phyloP scores from a whole-genome alignment of 2,329 filamentous ascomycete genomes.

The Aspergillus brunneoviolaceus region DNA sequence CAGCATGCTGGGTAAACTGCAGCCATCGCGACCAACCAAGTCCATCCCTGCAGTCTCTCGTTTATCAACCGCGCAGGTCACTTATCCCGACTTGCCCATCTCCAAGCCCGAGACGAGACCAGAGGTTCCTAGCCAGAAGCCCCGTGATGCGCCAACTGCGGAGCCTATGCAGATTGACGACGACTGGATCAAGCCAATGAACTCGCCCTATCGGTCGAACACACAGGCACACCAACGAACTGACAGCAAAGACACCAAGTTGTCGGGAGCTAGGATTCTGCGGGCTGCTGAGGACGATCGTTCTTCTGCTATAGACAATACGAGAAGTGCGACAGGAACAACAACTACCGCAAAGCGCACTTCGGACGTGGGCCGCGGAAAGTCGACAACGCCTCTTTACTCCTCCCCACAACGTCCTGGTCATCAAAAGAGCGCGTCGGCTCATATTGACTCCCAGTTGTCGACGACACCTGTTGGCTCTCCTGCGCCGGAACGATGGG shows the following conservation, averaged over 20 bases:
- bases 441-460: slow-evolving; percentile 52
- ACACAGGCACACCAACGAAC: slow-evolving; percentile 62
- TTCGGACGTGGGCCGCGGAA: slow-evolving; percentile 52
- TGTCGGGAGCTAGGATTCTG: slow-evolving; percentile 28
- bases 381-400: slow-evolving; percentile 64
- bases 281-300: slow-evolving; percentile 13
- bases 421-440: slow-evolving; percentile 62
- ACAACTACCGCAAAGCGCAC: slow-evolving; percentile 16
- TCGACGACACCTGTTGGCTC: slow-evolving; percentile 61
- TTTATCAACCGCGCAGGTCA: slow-evolving; percentile 31
- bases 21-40: slow-evolving; percentile 46
- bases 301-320: slow-evolving; percentile 6
- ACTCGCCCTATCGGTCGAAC: slow-evolving; percentile 48
- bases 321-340: slow-evolving; percentile 15
- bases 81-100: slow-evolving; percentile 37
- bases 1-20: slow-evolving; percentile 65
- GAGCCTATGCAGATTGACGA: slow-evolving; percentile 49
- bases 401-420: slow-evolving; percentile 50
- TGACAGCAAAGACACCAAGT: slow-evolving; percentile 58
- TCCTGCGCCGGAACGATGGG: slow-evolving; percentile 53
- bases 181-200: slow-evolving; percentile 60
- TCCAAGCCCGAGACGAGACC: slow-evolving; percentile 30
- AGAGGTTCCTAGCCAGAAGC: slow-evolving; percentile 22
- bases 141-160: slow-evolving; percentile 21
- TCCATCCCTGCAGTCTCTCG: slow-evolving; percentile 42